These are phyloP conservation scores for Aspergillus bridgeri DNA, from an alignment of 495 filamentous ascomycete genomes.

Conservation along the genomic window DNA sequence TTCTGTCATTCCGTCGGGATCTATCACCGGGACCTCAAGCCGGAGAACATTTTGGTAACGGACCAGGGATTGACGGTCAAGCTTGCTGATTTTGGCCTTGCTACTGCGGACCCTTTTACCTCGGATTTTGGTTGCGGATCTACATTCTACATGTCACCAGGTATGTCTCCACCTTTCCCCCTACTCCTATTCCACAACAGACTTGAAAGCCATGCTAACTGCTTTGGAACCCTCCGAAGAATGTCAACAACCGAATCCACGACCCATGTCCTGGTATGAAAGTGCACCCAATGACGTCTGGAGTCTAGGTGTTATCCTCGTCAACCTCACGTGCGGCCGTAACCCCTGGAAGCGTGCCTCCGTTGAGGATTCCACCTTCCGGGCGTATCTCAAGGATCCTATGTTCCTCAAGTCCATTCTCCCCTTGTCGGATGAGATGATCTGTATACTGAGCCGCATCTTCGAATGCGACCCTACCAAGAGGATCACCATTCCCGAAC, in stretches of 20 bases:
- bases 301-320: constrained; percentile 94
- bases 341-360: constrained; percentile 99
- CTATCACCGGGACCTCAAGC: constrained; percentile 97
- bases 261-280: constrained; percentile 75
- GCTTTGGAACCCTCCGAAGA: constrained; percentile 49
- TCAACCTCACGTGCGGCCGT: constrained; percentile 95
- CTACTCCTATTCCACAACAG: background rate
- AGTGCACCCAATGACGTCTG: constrained; percentile 96
- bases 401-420: constrained; percentile 91
- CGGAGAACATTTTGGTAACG: constrained; percentile 94
- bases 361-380: constrained; percentile 90
- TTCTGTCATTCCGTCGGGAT: constrained; percentile 92
- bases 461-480: constrained; percentile 87
- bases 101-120: constrained; percentile 76
- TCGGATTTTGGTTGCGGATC: constrained; percentile 97
- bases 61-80: constrained; percentile 86
- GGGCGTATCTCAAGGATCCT: constrained; percentile 80
- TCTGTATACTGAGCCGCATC: constrained; percentile 80
- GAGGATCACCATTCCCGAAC: constrained; percentile 79
- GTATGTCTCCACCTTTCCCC: constrained; percentile 49
- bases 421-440: constrained; percentile 85
- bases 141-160: constrained; percentile 99
- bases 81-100: constrained; percentile 95
- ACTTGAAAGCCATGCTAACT: background rate
- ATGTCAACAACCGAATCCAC: constrained; percentile 83